Conservation (phyloP, 768 basidiomycete species). For the Tephrocybe sp. region DNA sequence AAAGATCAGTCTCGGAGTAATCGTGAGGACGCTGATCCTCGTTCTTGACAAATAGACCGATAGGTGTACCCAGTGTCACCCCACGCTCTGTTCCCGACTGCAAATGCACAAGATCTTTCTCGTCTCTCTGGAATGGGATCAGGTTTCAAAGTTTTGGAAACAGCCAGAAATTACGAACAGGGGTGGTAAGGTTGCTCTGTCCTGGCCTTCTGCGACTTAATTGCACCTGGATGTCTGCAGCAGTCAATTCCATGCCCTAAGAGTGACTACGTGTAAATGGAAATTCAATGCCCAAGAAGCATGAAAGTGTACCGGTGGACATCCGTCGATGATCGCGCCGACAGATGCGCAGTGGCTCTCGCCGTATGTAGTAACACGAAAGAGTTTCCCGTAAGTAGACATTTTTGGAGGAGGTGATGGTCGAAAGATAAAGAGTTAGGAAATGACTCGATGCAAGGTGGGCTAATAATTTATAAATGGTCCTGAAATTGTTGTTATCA, state of each 20-base stretch:
- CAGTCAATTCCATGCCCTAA: conserved; percentile 80
- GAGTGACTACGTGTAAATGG: conserved; percentile 9
- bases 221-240: conserved; percentile 88
- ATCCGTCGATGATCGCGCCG: conserved; percentile 96
- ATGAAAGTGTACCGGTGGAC: conserved; percentile 74
- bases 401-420: conserved; percentile 39
- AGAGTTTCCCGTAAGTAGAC: conserved; percentile 92
- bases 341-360: conserved; percentile 98
- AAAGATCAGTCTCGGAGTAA: conserved; percentile 97
- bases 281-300: not conserved
- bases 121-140: conserved; percentile 65
- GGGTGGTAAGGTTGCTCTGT: conserved; percentile 95
- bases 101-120: conserved; percentile 91
- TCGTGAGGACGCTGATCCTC: conserved; percentile 99
- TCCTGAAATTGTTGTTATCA: not conserved
- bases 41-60: conserved; percentile 94
- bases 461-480: not conserved
- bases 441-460: conserved; percentile 5
- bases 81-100: conserved; percentile 95
- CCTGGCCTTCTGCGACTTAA: conserved; percentile 91
- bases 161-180: conserved; percentile 52
- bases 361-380: conserved; percentile 95
- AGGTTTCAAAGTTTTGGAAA: conserved; percentile 2
- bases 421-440: not conserved
- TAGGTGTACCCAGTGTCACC: conserved; percentile 95